Evolutionary conservation across 2,329 filamentous ascomycete species (phyloP).

Genomic region (Phaeosphaeriaceae sp.): DNA sequence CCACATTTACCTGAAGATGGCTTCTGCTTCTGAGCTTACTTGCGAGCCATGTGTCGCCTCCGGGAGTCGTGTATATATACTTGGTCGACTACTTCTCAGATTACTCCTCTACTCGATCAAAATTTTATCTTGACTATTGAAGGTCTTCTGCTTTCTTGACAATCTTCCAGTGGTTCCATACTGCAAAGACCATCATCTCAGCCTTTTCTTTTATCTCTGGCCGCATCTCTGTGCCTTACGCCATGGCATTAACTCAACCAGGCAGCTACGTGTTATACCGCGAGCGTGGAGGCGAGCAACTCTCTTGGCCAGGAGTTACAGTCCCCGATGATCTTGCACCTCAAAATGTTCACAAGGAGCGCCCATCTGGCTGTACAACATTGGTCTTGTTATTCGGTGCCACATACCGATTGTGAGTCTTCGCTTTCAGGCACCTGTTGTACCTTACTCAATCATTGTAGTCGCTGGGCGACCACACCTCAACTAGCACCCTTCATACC

Average conservation of each 20-base stretch:
- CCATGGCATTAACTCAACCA: neutral
- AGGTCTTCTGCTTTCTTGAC: neutral
- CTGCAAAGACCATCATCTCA: neutral
- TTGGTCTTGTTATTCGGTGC: slow-evolving; percentile 23
- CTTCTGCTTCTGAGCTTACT: neutral
- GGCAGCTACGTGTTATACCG: slow-evolving; percentile 21
- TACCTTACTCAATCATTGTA: slow-evolving; percentile 13
- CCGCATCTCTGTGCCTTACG: neutral
- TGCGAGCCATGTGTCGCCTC: neutral
- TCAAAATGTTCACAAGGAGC: slow-evolving; percentile 2
- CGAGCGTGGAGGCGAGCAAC: neutral
- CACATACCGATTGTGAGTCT: slow-evolving; percentile 18
- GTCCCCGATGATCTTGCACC: slow-evolving; percentile 29
- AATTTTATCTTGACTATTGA: neutral
- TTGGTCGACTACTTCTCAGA: neutral
- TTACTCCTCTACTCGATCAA: neutral
- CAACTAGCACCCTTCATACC: slow-evolving; percentile 8
- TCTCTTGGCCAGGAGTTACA: slow-evolving; percentile 26
- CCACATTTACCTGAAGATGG: slow-evolving; percentile 7
- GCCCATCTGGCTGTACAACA: slow-evolving; percentile 18
- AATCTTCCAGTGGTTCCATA: too few relatives aligned
- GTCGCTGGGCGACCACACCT: slow-evolving; percentile 24
- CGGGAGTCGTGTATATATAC: neutral
- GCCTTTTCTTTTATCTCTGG: neutral
- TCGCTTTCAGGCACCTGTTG: too few relatives aligned